Evolutionary conservation across 148 eudicot species (phyloP).

Genomic region (Persicaria tinctoria): DNA sequence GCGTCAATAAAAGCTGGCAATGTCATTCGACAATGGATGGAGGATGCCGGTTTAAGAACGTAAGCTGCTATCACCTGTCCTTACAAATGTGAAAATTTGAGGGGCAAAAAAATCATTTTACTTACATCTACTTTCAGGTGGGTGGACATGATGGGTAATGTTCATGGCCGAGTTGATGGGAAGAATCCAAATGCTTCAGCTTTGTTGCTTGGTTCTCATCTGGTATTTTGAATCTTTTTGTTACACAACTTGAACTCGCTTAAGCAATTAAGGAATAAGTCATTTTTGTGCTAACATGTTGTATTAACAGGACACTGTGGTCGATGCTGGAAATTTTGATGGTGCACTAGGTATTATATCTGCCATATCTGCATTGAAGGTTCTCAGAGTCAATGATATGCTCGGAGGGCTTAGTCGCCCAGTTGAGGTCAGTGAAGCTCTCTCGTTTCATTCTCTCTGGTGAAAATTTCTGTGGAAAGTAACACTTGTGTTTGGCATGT

Average conservation of each 20-base stretch:
- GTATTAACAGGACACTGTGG: conserved; percentile 70
- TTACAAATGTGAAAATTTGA: not conserved
- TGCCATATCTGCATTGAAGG: conserved; percentile 81
- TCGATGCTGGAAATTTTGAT: conserved; percentile 93
- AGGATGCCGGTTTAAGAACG: conserved; percentile 89
- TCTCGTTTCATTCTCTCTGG: not conserved
- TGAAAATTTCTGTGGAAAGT: not conserved
- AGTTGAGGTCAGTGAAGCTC: conserved; percentile 54
- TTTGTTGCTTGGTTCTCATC: conserved; percentile 83
- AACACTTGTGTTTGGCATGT: not conserved
- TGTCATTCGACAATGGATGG: conserved; percentile 82
- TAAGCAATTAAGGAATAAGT: not conserved
- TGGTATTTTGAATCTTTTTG: conserved; percentile 36
- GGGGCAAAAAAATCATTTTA: not conserved
- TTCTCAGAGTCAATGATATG: conserved; percentile 43
- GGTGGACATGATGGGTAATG: conserved; percentile 93
- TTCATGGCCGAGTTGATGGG: conserved; percentile 90
- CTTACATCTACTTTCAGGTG: conserved; percentile 46
- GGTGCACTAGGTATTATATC: conserved; percentile 82
- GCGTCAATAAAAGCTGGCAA: conserved; percentile 70
- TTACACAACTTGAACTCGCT: not conserved
- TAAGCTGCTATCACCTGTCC: conserved; percentile 28
- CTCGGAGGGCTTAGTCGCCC: conserved; percentile 54
- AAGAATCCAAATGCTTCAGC: conserved; percentile 52
- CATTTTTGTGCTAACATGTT: conserved; percentile 1